Conservation (phyloP, 495 filamentous ascomycete genomes). For the Sordaria brevicollis region DNA sequence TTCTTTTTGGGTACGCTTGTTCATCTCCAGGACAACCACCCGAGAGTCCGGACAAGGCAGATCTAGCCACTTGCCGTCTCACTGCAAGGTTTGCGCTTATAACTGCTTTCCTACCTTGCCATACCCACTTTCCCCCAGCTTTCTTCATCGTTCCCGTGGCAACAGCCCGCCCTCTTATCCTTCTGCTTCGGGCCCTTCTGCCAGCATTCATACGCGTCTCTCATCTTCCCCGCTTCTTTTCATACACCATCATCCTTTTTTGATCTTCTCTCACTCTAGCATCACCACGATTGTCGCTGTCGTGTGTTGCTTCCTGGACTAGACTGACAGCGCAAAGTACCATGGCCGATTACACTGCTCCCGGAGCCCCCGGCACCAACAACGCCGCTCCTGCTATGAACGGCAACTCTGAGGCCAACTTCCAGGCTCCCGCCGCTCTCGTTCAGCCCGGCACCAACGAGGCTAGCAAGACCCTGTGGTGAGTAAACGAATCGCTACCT, state of each 20-base stretch:
- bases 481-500: conserved; percentile 4
- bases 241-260: not conserved
- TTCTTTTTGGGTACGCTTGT: not conserved
- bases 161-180: not conserved
- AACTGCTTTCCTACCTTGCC: not conserved
- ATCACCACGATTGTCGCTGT: not conserved
- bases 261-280: not conserved
- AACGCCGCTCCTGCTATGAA: conserved; percentile 19
- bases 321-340: not conserved
- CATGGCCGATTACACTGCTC: conserved; percentile 20
- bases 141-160: not conserved
- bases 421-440: conserved; percentile 5
- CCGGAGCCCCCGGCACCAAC: conserved; percentile 13
- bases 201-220: not conserved
- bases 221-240: not conserved
- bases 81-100: not conserved
- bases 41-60: not conserved
- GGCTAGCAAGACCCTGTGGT: conserved; percentile 35
- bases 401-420: conserved; percentile 13
- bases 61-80: not conserved
- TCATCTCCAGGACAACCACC: not conserved
- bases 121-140: not conserved
- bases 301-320: not conserved
- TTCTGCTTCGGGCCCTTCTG: not conserved
- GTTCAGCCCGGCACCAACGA: conserved; percentile 11